These are phyloP conservation scores for Fusarium falciforme DNA, from an alignment of 2,329 filamentous ascomycete genomes.

Conservation along the genomic window DNA sequence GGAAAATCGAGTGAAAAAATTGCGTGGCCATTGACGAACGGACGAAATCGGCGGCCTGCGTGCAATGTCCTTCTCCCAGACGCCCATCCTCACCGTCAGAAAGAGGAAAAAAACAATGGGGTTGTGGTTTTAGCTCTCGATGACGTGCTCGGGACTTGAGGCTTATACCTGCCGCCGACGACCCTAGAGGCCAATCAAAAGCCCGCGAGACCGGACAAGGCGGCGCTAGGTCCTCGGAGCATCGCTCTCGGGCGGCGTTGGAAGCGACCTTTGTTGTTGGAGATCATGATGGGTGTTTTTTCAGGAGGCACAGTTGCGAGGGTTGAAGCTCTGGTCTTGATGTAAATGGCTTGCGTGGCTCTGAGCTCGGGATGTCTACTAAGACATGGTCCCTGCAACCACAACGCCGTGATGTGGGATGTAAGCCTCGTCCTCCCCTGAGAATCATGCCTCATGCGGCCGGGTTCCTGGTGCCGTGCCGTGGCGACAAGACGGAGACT, in stretches of 20 bases:
- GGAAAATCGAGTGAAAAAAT: constrained; percentile 35
- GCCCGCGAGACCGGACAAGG: constrained; percentile 8
- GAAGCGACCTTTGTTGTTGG: not conserved
- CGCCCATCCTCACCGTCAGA: constrained; percentile 30
- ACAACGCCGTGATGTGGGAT: constrained; percentile 7
- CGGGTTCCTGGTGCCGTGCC: constrained; percentile 17
- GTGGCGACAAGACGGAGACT: constrained; percentile 15
- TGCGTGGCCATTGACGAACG: constrained; percentile 38
- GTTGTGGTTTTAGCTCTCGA: constrained; percentile 44
- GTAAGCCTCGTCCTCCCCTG: constrained; percentile 16
- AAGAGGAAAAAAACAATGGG: constrained; percentile 41
- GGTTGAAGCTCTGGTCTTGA: not conserved
- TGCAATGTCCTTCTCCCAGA: constrained; percentile 16
- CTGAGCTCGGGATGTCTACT: not conserved
- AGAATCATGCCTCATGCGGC: constrained; percentile 6
- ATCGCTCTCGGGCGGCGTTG: constrained; percentile 41
- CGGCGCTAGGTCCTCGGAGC: constrained; percentile 42
- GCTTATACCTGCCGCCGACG: constrained; percentile 46
- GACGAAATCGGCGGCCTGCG: constrained; percentile 37
- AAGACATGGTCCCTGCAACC: constrained; percentile 1
- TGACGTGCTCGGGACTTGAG: constrained; percentile 51
- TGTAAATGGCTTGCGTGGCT: not conserved
- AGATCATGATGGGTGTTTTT: constrained; percentile 30
- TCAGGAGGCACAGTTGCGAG: not conserved
- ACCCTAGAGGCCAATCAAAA: constrained; percentile 42